A percentile compares a stretch with the other conserved stretches of the same genome.
Evolutionary conservation across 1,139 yeast species (phyloP).

Genomic region (Meyerozyma smithsonii): DNA sequence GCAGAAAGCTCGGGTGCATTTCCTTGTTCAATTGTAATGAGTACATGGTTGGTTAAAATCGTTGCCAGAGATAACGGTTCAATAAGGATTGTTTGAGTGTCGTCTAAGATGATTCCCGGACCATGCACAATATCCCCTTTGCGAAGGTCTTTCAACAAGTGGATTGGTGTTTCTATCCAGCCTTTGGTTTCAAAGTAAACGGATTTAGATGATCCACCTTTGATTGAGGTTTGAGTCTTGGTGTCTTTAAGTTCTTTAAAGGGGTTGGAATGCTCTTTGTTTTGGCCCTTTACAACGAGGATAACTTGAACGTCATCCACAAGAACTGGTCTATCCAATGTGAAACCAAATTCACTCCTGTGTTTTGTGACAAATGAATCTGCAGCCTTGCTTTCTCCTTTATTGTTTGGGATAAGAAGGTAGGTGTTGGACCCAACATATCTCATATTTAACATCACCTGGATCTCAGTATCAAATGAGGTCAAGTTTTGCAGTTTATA

Average conservation of each 20-base stretch:
- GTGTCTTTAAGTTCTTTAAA: conserved; percentile 24
- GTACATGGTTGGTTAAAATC: conserved; percentile 55
- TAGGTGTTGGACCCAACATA: conserved; percentile 88
- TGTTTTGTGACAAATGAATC: conserved; percentile 29
- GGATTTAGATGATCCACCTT: conserved; percentile 9
- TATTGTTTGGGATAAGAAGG: conserved; percentile 49
- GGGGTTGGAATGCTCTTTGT: conserved; percentile 28
- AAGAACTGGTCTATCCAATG: conserved; percentile 46
- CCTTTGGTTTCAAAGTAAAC: conserved; percentile 35
- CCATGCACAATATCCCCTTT: conserved; percentile 58
- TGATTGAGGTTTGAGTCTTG: conserved; percentile 2
- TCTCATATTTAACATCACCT: conserved; percentile 69
- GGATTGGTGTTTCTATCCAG: conserved; percentile 51
- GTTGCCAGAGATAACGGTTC: conserved; percentile 69
- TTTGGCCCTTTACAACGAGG: conserved; percentile 28
- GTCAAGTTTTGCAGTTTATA: conserved; percentile 28
- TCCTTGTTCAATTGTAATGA: conserved; percentile 31
- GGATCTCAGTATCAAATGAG: conserved; percentile 32
- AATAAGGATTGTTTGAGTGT: conserved; percentile 79
- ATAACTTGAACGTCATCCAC: conserved; percentile 78
- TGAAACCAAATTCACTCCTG: conserved; percentile 37
- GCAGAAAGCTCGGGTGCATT: conserved; percentile 20
- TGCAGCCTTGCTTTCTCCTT: conserved; percentile 21
- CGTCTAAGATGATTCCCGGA: conserved; percentile 81
- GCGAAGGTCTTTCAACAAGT: conserved; percentile 42